These are phyloP conservation scores for Cinnamomum chago DNA, from an alignment of 164 flowering plant genomes.

Conservation along the genomic window DNA sequence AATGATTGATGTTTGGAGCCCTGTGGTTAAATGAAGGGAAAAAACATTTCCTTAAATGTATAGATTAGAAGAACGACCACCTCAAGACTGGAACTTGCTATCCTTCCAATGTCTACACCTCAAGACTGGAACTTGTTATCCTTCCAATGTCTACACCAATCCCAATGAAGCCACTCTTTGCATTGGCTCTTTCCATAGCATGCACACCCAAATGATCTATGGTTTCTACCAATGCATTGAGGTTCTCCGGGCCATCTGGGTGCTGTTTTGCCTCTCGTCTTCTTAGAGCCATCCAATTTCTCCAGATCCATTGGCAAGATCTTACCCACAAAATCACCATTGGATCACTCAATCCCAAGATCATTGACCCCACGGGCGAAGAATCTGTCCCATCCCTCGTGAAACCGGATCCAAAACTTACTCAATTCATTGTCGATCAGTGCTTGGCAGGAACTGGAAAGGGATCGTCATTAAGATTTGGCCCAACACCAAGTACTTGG, in stretches of 20 bases:
- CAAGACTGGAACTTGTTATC: slow-evolving; percentile 60
- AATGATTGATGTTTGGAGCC: no score
- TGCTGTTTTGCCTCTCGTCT: slow-evolving; percentile 86
- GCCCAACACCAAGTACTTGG: slow-evolving; percentile 81
- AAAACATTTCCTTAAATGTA: no score
- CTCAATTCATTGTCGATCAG: slow-evolving; percentile 36
- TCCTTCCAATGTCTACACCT: slow-evolving; percentile 67
- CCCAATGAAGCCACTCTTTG: slow-evolving; percentile 70
- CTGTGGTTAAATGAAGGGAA: no score
- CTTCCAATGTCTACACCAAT: slow-evolving; percentile 71
- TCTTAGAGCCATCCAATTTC: slow-evolving; percentile 65
- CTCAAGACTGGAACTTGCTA: slow-evolving; percentile 62
- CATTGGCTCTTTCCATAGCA: slow-evolving; percentile 69
- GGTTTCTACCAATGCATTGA: slow-evolving; percentile 49
- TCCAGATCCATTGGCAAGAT: slow-evolving; percentile 53
- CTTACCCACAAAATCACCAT: slow-evolving; percentile 48
- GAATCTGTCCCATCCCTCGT: slow-evolving; percentile 28
- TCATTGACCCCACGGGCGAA: slow-evolving; percentile 37
- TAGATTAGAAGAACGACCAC: slow-evolving; percentile 63
- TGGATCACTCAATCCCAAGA: slow-evolving; percentile 43
- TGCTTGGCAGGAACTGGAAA: slow-evolving; percentile 54
- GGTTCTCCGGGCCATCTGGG: slow-evolving; percentile 56
- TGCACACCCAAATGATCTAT: slow-evolving; percentile 83
- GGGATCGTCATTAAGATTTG: slow-evolving; percentile 58
- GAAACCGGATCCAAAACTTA: slow-evolving; percentile 46